A percentile compares a stretch with the other conserved stretches of the same genome.
These are phyloP conservation scores for Gentiana straminea DNA, from an alignment of 257 asterid species.

Conservation along the genomic window DNA sequence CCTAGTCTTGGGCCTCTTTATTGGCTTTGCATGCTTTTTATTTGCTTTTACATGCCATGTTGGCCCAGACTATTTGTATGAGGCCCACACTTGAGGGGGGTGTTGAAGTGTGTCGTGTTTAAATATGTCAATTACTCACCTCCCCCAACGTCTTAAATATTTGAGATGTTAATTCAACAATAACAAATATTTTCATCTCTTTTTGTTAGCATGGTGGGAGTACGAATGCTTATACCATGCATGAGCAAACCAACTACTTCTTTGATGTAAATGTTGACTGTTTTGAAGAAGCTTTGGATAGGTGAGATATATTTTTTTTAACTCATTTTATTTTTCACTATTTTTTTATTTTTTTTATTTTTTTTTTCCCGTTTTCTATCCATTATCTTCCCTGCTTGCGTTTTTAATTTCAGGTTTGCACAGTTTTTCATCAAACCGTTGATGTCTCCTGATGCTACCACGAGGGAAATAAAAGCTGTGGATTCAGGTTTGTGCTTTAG, in stretches of 20 bases:
- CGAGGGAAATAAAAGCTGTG: conserved; percentile 89
- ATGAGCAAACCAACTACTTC: conserved; percentile 75
- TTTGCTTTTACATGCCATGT: no score
- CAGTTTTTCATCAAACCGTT: conserved; percentile 92
- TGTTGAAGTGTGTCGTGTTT: no score
- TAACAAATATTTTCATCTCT: conserved; percentile 4
- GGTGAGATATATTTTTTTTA: conserved; percentile 29
- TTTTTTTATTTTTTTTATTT: not conserved
- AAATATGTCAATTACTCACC: no score
- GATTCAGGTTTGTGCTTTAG: conserved; percentile 64
- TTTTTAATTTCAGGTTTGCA: conserved; percentile 45
- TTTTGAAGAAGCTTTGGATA: conserved; percentile 92
- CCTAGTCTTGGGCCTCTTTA: no score
- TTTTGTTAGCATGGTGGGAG: conserved; percentile 81
- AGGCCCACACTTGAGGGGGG: no score
- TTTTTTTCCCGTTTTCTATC: no score
- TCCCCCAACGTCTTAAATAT: no score
- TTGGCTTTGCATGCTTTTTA: no score
- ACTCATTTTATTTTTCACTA: not conserved
- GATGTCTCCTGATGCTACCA: conserved; percentile 97
- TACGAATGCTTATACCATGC: conserved; percentile 88
- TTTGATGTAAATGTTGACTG: conserved; percentile 85
- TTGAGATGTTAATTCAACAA: no score
- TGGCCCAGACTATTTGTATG: no score
- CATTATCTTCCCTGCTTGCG: not conserved